phyloP scores from a whole-genome alignment of 371 early-diverging fungal genomes.

The Lichtheimia hyalospora region DNA sequence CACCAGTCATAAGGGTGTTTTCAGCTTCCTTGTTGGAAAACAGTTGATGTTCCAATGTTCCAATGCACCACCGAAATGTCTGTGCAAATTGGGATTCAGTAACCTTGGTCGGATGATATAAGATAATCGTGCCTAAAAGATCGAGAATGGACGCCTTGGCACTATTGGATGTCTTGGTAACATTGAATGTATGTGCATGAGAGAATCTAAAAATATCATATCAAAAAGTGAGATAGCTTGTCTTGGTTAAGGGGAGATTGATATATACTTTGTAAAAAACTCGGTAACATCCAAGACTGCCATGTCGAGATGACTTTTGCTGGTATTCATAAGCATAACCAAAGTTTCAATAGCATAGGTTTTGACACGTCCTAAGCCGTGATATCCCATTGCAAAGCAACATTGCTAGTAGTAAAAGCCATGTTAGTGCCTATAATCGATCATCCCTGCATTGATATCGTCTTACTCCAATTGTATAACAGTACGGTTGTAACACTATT shows the following conservation, averaged over 20 bases:
- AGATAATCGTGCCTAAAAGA: conserved; percentile 44
- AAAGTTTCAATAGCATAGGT: conserved; percentile 24
- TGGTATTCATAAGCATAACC: conserved; percentile 14
- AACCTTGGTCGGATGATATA: conserved; percentile 30
- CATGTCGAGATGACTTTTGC: conserved; percentile 16
- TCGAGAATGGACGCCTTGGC: conserved; percentile 52
- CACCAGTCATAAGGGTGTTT: conserved; percentile 32
- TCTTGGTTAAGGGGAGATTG: not conserved
- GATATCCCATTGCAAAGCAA: conserved; percentile 11
- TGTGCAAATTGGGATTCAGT: conserved; percentile 16
- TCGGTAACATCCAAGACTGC: conserved; percentile 58
- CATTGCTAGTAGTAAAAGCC: conserved; percentile 13
- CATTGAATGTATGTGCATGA: conserved; percentile 12
- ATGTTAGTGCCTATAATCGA: conserved; percentile 6
- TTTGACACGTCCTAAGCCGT: conserved; percentile 11
- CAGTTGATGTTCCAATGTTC: conserved; percentile 33
- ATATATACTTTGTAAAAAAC: conserved; percentile 56
- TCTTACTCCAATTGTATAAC: conserved; percentile 6
- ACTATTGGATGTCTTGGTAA: conserved; percentile 10
- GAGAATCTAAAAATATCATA: conserved; percentile 16
- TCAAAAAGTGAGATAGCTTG: not conserved
- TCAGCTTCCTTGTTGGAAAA: conserved; percentile 30
- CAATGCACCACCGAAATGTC: conserved; percentile 41
- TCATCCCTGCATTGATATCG: conserved; percentile 5
- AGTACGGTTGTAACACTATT: conserved; percentile 26